Evolutionary conservation across 129 eudicot genomes (phyloP), one percentile per base, ranked within the genome.

Genomic region (Arctium lappa): DNA sequence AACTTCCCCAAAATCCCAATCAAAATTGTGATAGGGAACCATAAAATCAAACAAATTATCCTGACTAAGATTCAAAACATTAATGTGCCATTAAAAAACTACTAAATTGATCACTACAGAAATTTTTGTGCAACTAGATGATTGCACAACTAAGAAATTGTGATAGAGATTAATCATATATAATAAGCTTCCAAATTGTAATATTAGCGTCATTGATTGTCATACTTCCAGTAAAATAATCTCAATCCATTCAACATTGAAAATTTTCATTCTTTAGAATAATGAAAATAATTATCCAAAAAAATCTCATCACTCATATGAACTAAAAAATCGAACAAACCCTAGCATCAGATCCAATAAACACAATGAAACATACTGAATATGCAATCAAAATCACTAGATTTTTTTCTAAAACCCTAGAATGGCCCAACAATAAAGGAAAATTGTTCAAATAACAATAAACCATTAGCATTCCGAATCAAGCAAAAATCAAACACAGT

Each of bases 401-500:
- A 80, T 80, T 69, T 56, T 38, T 68, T 44, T 74, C 78, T 80
- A 69, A 85, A 85, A 85, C 85, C 85, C 81, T 76, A 76, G 42
- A 85, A 85, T 66, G 69, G 39, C 40, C 42, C 68, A 85, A 76
- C 73, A 62, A 79, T 63, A 53, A 16, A 76, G 4, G 36, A 53
- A 48, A 8, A 66, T 11, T 70, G 66, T 75, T 74, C 69, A 80
- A 76, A 80, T 6, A 76, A 81, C 33, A 76, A 76, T 11, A 70
- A 80, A 56, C 31, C 69, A 56, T 69, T 73, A 70, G 86, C 85
- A 76, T 80, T 80, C 38, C 70, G 48, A 38, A 76, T 69, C 79
- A 60, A 75, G 46, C 84, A 68, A 74, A 74, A 75, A 80, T 80
- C 73, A 75, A 44, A 79, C 63, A 74, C 75, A 74, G 8, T 73